A percentile compares a stretch with the other conserved stretches of the same genome.
Evolutionary conservation across 1,284 basidiomycete species (phyloP).

Genomic region (Wolfiporia cocos): DNA sequence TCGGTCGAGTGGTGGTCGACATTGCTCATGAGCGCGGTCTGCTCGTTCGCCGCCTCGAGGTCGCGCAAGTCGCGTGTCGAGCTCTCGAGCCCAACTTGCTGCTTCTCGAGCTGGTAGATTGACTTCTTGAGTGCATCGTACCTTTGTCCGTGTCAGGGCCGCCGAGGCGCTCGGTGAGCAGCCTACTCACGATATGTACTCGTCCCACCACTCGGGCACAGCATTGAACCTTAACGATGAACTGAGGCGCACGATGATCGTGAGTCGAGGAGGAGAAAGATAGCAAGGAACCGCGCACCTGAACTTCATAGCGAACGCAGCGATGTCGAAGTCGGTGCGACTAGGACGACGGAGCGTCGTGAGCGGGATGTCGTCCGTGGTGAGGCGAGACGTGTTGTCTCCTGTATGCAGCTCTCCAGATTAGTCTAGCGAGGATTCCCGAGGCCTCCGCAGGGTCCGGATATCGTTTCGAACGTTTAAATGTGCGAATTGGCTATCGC

Average conservation of each 20-base stretch:
- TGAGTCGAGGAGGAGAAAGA: not conserved
- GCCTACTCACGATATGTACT: slow-evolving; percentile 77
- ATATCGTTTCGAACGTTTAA: too few species aligned
- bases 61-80: slow-evolving; percentile 38
- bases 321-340: slow-evolving; percentile 13
- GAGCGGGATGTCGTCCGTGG: slow-evolving; percentile 22
- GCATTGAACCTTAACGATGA: slow-evolving; percentile 90
- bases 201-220: slow-evolving; percentile 91
- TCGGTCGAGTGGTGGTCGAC: slow-evolving; percentile 38
- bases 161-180: not conserved
- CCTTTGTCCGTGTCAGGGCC: slow-evolving; percentile 27
- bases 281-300: slow-evolving; percentile 30
- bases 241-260: slow-evolving; percentile 24
- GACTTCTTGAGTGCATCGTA: slow-evolving; percentile 87
- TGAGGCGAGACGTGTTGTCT: slow-evolving; percentile 10
- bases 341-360: slow-evolving; percentile 17
- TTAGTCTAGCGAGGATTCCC: too few species aligned
- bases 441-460: too few species aligned
- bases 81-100: slow-evolving; percentile 39
- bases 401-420: not conserved
- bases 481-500: too few species aligned
- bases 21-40: slow-evolving; percentile 42
- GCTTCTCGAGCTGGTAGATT: slow-evolving; percentile 80
- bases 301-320: slow-evolving; percentile 49
- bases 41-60: slow-evolving; percentile 61